phyloP scores from a whole-genome alignment of 2,329 filamentous ascomycete species.

The Penicillium sp. region DNA sequence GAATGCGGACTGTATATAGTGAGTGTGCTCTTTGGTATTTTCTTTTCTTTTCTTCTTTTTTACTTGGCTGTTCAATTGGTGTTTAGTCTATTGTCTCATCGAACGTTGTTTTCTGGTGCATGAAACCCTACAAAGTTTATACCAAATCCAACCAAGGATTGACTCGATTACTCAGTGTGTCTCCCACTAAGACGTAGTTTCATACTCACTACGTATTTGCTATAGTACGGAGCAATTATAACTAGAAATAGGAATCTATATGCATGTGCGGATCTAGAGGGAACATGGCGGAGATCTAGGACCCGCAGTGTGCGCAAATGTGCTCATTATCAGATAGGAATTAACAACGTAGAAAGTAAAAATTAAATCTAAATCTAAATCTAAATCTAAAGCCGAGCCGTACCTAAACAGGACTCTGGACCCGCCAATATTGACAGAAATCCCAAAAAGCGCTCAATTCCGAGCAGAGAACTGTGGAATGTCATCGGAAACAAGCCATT shows the following conservation, averaged over 20 bases:
- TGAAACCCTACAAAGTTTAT: constrained; percentile 1
- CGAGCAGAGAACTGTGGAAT: constrained; percentile 16
- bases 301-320: constrained; percentile 14
- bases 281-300: neutral
- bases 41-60: neutral
- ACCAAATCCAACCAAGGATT: neutral
- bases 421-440: neutral
- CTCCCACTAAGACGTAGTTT: neutral
- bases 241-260: neutral
- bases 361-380: too few relatives aligned
- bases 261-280: neutral
- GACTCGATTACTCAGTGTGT: neutral
- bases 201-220: neutral
- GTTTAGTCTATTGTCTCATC: neutral
- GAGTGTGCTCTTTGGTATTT: neutral
- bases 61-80: too few relatives aligned
- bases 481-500: constrained; percentile 1
- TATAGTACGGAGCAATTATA: too few relatives aligned
- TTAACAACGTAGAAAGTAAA: too few relatives aligned
- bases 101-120: neutral
- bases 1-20: constrained; percentile 4
- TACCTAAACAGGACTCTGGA: neutral
- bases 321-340: constrained; percentile 13
- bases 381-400: too few relatives aligned
- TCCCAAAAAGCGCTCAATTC: constrained; percentile 27